These are phyloP conservation scores for Gossypium longicalyx DNA, from an alignment of 345 rosid species.

Conservation along the genomic window DNA sequence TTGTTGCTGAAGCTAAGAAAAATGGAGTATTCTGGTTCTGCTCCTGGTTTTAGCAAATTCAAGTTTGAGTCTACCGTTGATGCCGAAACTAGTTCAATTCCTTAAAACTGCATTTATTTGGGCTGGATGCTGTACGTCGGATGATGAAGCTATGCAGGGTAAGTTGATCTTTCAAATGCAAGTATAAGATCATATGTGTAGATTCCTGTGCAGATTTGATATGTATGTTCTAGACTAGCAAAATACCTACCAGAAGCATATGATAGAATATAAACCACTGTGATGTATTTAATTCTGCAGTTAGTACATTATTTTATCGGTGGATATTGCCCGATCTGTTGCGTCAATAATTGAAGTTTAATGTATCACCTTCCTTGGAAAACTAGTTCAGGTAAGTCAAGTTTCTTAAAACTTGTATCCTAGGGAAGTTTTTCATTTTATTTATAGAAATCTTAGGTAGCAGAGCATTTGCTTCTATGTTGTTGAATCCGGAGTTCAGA, in stretches of 20 bases:
- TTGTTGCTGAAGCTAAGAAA: conserved; percentile 64
- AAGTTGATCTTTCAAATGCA: neutral
- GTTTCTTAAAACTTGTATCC: neutral
- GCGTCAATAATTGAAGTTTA: neutral
- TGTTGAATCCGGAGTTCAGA: neutral
- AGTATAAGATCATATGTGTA: neutral
- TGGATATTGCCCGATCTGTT: neutral
- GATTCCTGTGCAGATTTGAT: neutral
- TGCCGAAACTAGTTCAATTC: conserved; percentile 12
- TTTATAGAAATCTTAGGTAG: neutral
- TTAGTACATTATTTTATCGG: neutral
- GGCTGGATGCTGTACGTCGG: neutral
- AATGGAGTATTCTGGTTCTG: conserved; percentile 27
- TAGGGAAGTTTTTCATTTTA: neutral
- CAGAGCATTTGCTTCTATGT: neutral
- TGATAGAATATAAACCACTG: neutral
- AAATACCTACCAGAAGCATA: neutral
- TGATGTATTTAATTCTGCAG: neutral
- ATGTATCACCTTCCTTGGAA: neutral
- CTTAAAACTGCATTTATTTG: neutral
- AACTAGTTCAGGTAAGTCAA: neutral
- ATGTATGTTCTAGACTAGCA: neutral
- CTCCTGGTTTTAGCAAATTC: neutral
- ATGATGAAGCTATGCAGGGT: neutral
- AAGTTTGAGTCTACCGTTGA: conserved; percentile 1